Base-by-base conservation (phyloP, 345 rosid genomes). In the Litchi chinensis region DNA sequence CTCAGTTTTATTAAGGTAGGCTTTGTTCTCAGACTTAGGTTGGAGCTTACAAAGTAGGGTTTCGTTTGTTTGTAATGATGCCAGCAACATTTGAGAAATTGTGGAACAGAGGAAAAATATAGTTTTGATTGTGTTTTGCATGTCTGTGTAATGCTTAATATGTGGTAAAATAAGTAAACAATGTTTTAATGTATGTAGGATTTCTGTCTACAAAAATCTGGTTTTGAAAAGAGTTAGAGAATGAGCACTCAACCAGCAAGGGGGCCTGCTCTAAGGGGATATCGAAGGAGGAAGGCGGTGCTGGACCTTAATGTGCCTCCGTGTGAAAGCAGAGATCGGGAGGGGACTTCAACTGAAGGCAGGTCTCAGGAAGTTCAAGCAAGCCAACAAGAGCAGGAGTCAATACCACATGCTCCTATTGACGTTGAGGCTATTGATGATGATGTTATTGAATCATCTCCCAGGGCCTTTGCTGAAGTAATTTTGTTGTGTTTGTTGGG, bases 351-450 rank as follows among this genome's bases (percentile, higher is more conserved):
- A 0, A 82, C 44, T 73, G 87, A 84, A 43, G 82, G 44, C 50
- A 73, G 78, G n/a, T 18, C 77, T 68, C 76, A 76, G 56, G 77
- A 73, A 41, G 73, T 73, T 50, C 80, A 37, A 59, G 73, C 79
- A 60, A 75, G 71, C 69, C 85, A 82, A 13, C 90, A 77, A 70
- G 79, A 79, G 75, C 86, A 46, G 63, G 85, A 46, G 63, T 48
- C 76, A 10, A 69, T 78, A 15, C 84, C 80, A 13, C 78, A 81
- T 76, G 65, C 85, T 52, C 65, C 91, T 10, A 90, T 92, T 82
- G 95, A 88, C 81, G 90, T 90, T 67, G 99, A 94, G 79, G 93
- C 88, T 54, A 63, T 92, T 77, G 97, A 96, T 79, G 98, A 96
- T 67, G 98, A 91, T 70, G 95, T 92, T 80, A 68, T 93, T 73